These are phyloP conservation scores for Stevia rebaudiana DNA, from an alignment of 140 eudicot genomes.

Conservation along the genomic window DNA sequence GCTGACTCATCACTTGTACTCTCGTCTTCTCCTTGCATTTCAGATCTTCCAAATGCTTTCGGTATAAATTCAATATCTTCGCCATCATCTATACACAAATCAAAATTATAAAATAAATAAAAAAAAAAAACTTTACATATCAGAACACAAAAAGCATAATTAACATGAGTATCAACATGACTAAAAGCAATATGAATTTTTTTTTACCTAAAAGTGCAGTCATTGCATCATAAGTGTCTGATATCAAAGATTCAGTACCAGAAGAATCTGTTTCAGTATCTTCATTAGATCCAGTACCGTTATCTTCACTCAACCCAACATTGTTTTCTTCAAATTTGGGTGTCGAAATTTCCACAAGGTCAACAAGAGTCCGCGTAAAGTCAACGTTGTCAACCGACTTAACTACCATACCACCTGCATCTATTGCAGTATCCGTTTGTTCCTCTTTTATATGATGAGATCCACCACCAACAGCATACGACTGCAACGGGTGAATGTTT, in stretches of 20 bases:
- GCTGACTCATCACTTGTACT: constrained; percentile 47
- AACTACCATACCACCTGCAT: constrained; percentile 27
- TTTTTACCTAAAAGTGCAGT: constrained; percentile 76
- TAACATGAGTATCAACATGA: too few species aligned
- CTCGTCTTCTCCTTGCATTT: constrained; percentile 41
- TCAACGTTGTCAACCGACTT: constrained; percentile 25
- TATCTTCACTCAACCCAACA: constrained; percentile 43
- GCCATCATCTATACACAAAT: constrained; percentile 46
- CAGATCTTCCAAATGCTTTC: constrained; percentile 49
- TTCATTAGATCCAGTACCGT: constrained; percentile 69
- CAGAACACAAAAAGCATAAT: too few species aligned
- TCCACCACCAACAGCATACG: constrained; percentile 31
- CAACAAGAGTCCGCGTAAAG: constrained; percentile 23
- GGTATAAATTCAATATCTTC: constrained; percentile 54
- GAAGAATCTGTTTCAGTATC: constrained; percentile 96
- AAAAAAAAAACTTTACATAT: neutral
- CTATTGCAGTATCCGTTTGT: constrained; percentile 28
- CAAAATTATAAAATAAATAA: neutral
- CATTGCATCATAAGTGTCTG: constrained; percentile 60
- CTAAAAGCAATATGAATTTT: too few species aligned
- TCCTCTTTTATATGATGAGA: constrained; percentile 29
- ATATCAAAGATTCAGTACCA: constrained; percentile 65
- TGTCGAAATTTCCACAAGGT: constrained; percentile 31
- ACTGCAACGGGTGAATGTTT: constrained; percentile 29
- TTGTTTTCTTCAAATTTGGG: constrained; percentile 39